Percentiles rank a stretch among this genome's conserved stretches.
Conservation (phyloP, 2,329 filamentous ascomycete genomes). For the Arthrobotrys pseudoclavata region DNA sequence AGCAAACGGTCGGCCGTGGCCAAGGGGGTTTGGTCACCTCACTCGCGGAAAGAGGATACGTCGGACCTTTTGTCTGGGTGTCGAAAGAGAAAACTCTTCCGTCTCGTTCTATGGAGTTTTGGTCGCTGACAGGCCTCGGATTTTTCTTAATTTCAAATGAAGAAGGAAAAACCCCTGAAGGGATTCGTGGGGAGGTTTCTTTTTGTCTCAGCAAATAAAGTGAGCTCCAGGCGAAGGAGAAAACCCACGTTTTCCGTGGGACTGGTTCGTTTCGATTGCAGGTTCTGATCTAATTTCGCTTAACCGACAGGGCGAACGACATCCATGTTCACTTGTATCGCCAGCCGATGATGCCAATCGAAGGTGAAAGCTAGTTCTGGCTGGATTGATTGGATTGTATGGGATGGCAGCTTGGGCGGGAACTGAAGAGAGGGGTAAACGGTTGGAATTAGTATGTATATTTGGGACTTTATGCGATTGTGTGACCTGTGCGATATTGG, state of each 20-base stretch:
- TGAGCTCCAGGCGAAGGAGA: conserved; percentile 57
- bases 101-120: conserved; percentile 5
- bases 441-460: conserved; percentile 20
- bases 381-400: conserved; percentile 42
- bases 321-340: conserved; percentile 47
- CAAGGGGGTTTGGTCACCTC: background rate
- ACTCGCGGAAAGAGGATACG: conserved; percentile 19
- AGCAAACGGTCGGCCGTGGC: conserved; percentile 14
- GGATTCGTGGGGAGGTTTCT: conserved; percentile 31
- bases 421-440: conserved; percentile 51
- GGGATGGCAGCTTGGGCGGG: conserved; percentile 50
- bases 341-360: conserved; percentile 56
- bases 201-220: conserved; percentile 46
- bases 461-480: conserved; percentile 34
- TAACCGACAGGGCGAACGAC: conserved; percentile 38
- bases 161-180: conserved; percentile 40
- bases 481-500: conserved; percentile 16
- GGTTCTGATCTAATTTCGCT: conserved; percentile 59
- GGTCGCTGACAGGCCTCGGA: conserved; percentile 11
- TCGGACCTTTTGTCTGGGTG: conserved; percentile 11
- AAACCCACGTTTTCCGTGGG: conserved; percentile 59
- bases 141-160: conserved; percentile 34
- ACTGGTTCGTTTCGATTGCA: conserved; percentile 59
- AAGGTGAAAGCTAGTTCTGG: conserved; percentile 10
- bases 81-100: conserved; percentile 3